Evolutionary conservation across 441 rosid genomes (phyloP), one percentile per base, ranked within the genome.

Genomic region (Croton laevigatus): DNA sequence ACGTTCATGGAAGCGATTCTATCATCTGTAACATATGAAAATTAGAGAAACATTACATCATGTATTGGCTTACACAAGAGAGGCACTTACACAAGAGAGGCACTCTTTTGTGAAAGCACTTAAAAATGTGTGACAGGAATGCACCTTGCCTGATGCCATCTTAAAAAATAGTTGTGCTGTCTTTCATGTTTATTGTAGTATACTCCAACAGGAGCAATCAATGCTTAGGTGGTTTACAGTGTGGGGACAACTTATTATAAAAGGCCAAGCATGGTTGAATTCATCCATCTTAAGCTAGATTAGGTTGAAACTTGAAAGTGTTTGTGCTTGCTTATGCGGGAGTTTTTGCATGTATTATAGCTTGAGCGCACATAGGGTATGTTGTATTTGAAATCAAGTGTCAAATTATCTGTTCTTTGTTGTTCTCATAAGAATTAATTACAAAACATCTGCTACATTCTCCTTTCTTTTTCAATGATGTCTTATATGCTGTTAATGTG

Each of bases 381-480:
- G 27, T 12, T n/a, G 27, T 20, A 45, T 42, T 5, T 13, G 17
- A 17, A 27, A 1, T 0, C 19, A 27, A 16, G 51, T 46, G 9
- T 65, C 19, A 27, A 20, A 13, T 19, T 19, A 20, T 40, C 8
- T 8, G 4, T 40, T 45, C 16, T 42, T 22, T 14, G 3, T 46
- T 46, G 51, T 46, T 10, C 3, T 10, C 2, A 46, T 46, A 13
- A 46, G 2, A 46, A 46, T 46, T 9, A 13, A 45, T 10, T 45
- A 2, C n/a, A 14, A 17, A 48, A 48, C 52, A 48, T 6, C 6
- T 48, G n/a, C 22, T 27, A 65, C 46, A 27, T 65, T 27, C 23
- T 65, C 36, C 44, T 23, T 65, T 32, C 4, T n/a, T 64, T 34
- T 52, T 37, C 36, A 66, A 66, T 53, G 59, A 66, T 10, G 38